Percentiles rank a stretch among this genome's conserved stretches.
These are phyloP conservation scores for Coemansia sp. DNA, from an alignment of 192 early-diverging fungal species.

Conservation along the genomic window DNA sequence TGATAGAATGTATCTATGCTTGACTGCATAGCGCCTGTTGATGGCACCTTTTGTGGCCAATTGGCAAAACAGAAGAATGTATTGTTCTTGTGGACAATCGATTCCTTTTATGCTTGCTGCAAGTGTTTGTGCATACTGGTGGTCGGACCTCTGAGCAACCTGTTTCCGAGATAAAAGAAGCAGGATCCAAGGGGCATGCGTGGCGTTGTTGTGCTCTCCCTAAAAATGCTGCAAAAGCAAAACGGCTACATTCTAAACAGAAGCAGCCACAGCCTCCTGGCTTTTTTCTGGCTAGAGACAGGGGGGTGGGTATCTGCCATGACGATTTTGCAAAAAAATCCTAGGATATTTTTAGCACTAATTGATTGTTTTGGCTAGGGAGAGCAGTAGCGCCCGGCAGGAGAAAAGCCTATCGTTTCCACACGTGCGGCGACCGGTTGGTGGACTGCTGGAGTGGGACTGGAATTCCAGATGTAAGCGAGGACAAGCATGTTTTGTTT, in stretches of 20 bases:
- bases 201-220: not conserved
- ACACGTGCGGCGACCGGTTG: slow-evolving; percentile 8
- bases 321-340: not conserved
- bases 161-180: not conserved
- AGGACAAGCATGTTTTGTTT: not conserved
- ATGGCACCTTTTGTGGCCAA: not conserved
- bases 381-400: slow-evolving; percentile 7
- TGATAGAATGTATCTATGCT: not conserved
- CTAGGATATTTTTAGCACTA: not conserved
- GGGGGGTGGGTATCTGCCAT: not conserved
- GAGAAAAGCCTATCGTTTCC: not conserved
- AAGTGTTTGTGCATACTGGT: not conserved
- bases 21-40: not conserved
- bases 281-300: not conserved
- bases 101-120: slow-evolving; percentile 2
- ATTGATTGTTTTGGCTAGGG: not conserved
- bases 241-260: slow-evolving; percentile 1
- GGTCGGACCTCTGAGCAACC: not conserved
- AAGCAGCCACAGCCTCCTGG: not conserved
- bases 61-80: not conserved
- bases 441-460: not conserved
- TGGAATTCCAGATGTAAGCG: not conserved
- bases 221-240: not conserved
- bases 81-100: not conserved
- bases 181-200: not conserved